Base-by-base conservation (phyloP, 805 yeast genomes). In the Myxozyma nipponensis region DNA sequence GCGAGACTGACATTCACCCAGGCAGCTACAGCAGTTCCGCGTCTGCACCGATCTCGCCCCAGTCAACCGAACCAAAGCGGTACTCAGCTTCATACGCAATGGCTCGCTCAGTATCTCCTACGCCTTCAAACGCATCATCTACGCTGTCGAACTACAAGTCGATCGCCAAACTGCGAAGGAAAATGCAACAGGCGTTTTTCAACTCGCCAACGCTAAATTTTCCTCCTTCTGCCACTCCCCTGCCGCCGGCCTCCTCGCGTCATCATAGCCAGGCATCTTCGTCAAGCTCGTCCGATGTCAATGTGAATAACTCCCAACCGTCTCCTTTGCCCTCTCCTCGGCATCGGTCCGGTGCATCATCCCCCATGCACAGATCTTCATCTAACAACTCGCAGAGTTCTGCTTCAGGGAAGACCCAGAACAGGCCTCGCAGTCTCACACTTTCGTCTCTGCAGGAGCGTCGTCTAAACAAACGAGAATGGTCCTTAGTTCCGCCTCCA, bases 391-490 rank as follows among this genome's bases (percentile, higher is more conserved):
- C 56, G 10, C 45, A 36, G 18, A 32, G 46, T 9, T 34, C 50
- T 36, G 32, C 36, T 22, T 21, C 45, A 10, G 15, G 38, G 2
- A 26, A 53, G 4, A 17, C 39, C 19, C 22, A 34, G 34, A 23
- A 3, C 18, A 55, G 58, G 7, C 42, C 44, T 4, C 47, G 58
- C 23, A 54, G 58, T 41, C 58, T 44, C 39, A 54, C 58, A 3
- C 40, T 54, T 4, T 43, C 46, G 9, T 54, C 58, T 6, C 39
- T 54, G 25, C 57, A 54, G 15, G 39, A 35, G 34, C 51, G 53
- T 2, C 42, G 43, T 3, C 44, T 44, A 24, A 19, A 19, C 15
- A 19, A 30, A 2, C 17, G 17, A 4, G 25, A 43, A 6, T 39
- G 44, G 18, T 49, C 48, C 7, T 15, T 41, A 2, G 42, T 44